Evolutionary conservation across 1,284 basidiomycete species (phyloP), one percentile per base, ranked within the genome.

Genomic region (Jaminaea rosea): DNA sequence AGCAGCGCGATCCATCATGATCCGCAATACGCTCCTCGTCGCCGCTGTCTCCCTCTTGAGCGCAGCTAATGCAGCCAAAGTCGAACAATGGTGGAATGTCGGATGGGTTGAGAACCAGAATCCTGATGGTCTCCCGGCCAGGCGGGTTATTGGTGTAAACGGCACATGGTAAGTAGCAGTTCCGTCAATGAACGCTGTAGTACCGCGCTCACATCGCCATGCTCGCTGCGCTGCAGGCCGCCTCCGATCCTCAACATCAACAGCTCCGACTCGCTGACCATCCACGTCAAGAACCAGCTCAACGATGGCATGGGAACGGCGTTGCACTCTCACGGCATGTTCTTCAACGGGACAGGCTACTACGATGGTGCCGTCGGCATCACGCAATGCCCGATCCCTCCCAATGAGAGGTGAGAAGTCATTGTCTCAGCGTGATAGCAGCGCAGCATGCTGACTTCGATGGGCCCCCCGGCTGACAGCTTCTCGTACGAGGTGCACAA

Each of bases 361-460:
- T 85, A 83, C 77, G 92, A 97, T 74, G 92, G 92, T 34, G 89
- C 92, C 1, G 75, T 81, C 36, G 82, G 80, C 9, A 81, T 91
- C 45, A 82, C 85, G 1, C 88, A 94, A 78, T 96, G 91, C 68
- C 86, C 87, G 31, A 88, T 93, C 28, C 91, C 92, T 0, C n/a
- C n/a, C n/a, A n/a, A n/a, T n/a, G n/a, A n/a, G n/a, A n/a, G 81
- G 81, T 0, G 85, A 84, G 13, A 75, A 80, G 47, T 80, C 81
- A 0, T 84, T n/a, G n/a, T n/a, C n/a, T n/a, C n/a, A n/a, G n/a
- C n/a, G n/a, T n/a, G n/a, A n/a, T n/a, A n/a, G n/a, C n/a, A n/a
- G n/a, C n/a, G n/a, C n/a, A n/a, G n/a, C n/a, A n/a, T n/a, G n/a
- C n/a, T n/a, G n/a, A n/a, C n/a, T n/a, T n/a, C n/a, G n/a, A n/a